Conservation (phyloP, 1,284 basidiomycete genomes). For the Meira nashicola region DNA sequence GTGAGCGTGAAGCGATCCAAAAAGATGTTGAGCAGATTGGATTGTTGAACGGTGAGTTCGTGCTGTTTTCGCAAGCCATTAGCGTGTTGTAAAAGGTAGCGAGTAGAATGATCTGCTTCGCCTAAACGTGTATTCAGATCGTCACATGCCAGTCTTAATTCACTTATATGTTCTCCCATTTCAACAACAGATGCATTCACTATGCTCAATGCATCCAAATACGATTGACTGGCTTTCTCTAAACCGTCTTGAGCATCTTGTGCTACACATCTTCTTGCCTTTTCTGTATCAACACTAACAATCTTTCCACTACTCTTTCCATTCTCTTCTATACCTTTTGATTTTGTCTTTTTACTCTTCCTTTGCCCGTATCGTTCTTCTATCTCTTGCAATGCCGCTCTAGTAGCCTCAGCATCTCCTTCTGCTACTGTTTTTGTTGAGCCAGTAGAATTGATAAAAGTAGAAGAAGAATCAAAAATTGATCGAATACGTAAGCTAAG, state of each 20-base stretch:
- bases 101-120: conserved; percentile 18
- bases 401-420: conserved; percentile 67
- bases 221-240: not conserved
- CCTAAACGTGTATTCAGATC: conserved; percentile 9
- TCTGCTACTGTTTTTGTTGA: not conserved
- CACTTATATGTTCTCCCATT: not conserved
- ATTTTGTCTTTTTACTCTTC: not conserved
- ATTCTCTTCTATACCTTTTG: not conserved
- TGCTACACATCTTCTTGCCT: conserved; percentile 5
- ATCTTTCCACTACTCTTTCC: not conserved
- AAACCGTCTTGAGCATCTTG: conserved; percentile 4
- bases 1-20: conserved; percentile 77
- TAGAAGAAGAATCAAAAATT: conserved; percentile 9
- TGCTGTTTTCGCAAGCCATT: conserved; percentile 48
- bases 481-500: conserved; percentile 11
- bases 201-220: not conserved
- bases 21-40: conserved; percentile 73
- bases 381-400: conserved; percentile 59
- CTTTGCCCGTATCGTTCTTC: conserved; percentile 9
- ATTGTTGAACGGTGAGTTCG: conserved; percentile 58
- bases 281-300: not conserved
- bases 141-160: not conserved
- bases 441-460: not conserved
- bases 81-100: conserved; percentile 26
- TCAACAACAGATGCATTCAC: not conserved